Base-by-base conservation (phyloP, 495 filamentous ascomycete genomes). In the Pseudevernia furfuracea region DNA sequence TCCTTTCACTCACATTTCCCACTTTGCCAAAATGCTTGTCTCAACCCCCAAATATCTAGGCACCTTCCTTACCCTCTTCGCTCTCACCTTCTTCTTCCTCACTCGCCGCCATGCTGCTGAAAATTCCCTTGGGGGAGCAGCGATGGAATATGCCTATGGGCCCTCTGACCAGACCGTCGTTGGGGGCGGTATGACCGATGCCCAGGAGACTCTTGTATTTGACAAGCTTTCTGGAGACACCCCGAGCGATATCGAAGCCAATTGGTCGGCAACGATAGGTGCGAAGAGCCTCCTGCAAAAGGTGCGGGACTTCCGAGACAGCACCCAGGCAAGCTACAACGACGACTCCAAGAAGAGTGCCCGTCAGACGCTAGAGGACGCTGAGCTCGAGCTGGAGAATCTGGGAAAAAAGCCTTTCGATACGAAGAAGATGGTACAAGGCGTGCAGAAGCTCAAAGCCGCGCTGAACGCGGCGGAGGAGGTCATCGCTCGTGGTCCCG, bases 201-300 rank as follows among this genome's bases (percentile, higher is more conserved):
- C 30, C 23, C 25, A 52, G 23, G 48, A 30, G 14, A 28, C 48
- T 12, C 1, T 17, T 52, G 48, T 30, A 30, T 52, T 30, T 12
- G 25, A 28, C 48, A 52, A 52, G 25, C 23, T 52, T 52, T 52
- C 48, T 2, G 48, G 48, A 52, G 48, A 52, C 48, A 52, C 48
- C 15, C 48, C 48, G n/a, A 52, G 48, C 11, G 48, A 52, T 17
- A 52, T 52, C 14, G 48, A 52, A 30, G 48, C 48, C 23, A 52
- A 52, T 12, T 52, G 48, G 48, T 30, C 15, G 9, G 48, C 48
- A 5, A 52, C 48, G 25, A 28, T 30, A 28, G 25, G 12, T 14
- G 48, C 25, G 12, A 52, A 30, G 30, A 30, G 48, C 25, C 48
- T 52, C 25, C 12, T 52, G 48, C 48, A 52, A 52, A 52, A 30